phyloP scores from a whole-genome alignment of 108 stramenopile species.

The Ochromonas danica region DNA sequence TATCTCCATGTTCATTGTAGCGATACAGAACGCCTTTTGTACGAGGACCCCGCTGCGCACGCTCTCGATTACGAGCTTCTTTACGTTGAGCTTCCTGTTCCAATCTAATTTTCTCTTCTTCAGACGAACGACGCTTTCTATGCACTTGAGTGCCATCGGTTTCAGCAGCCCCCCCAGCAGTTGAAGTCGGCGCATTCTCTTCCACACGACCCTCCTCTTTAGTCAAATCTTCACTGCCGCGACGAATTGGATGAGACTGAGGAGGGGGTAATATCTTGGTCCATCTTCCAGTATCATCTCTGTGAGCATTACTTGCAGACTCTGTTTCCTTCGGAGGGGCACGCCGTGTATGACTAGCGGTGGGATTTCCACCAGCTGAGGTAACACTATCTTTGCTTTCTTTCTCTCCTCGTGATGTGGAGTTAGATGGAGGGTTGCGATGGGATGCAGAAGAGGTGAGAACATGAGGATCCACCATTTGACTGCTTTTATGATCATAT shows the following conservation, averaged over 20 bases:
- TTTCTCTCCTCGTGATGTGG: neutral
- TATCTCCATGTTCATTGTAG: neutral
- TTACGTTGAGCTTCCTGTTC: neutral
- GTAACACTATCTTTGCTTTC: too few relatives aligned
- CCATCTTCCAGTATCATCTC: too few relatives aligned
- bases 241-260: neutral
- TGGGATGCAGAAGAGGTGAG: neutral
- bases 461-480: neutral
- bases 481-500: neutral
- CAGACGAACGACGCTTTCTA: neutral
- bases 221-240: neutral
- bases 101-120: neutral
- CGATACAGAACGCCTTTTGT: neutral
- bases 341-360: too few relatives aligned
- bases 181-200: neutral
- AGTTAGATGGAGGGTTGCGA: neutral
- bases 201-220: neutral
- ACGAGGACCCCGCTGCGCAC: neutral
- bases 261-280: neutral
- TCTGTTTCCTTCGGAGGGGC: neutral
- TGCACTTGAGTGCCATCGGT: neutral
- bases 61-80: neutral
- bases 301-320: neutral
- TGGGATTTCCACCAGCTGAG: too few relatives aligned
- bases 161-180: too few relatives aligned